Base-by-base conservation (phyloP, 805 yeast species). In the Yamadazyma sp. region DNA sequence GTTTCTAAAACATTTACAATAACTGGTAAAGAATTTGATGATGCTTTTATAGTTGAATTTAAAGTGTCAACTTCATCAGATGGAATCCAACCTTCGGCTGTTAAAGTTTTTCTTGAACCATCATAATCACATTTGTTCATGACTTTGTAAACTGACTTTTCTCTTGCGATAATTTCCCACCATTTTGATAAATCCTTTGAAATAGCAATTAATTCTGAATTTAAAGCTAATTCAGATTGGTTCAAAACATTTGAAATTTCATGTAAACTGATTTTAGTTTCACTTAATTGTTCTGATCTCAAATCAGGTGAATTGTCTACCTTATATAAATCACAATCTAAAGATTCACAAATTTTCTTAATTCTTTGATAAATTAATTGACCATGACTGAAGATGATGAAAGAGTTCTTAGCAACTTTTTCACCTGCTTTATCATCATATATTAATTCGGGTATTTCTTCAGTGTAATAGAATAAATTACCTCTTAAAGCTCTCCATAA, bases 1-100 rank as follows among this genome's bases (percentile, higher is more conserved):
- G 98, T 89, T 36, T 78, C 72, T 35, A 93, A 74, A 21, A 69
- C 70, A 43, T 75, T 75, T 18, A 55, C 49, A 29, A 76, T 76
- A 10, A 79, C 71, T 14, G 76, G 75, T 9, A 73, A 56, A n/a
- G 67, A 56, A 25, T 77, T 80, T 19, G 84, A 76, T 18, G 84
- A 76, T 28, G 76, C 78, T 47, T 81, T 75, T 43, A 93, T 65
- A 1, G 89, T 75, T 25, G 70, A 62, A 43, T 80, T 82, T 38
- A 91, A 78, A n/a, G 63, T 48, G 5, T 72, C 70, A 24, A 89
- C 62, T 42, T 88, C 96, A 43, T 76, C 78, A 14, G 80, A 72
- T 25, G 99, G 98, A 14, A 86, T 69, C 99, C 99, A 93, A 21
- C 98, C 98, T 67, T 94, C 98, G 14, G 94, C 95, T 31, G 91